These are phyloP conservation scores for Effrenium voratum DNA, from an alignment of 73 alveolate species.

Conservation along the genomic window DNA sequence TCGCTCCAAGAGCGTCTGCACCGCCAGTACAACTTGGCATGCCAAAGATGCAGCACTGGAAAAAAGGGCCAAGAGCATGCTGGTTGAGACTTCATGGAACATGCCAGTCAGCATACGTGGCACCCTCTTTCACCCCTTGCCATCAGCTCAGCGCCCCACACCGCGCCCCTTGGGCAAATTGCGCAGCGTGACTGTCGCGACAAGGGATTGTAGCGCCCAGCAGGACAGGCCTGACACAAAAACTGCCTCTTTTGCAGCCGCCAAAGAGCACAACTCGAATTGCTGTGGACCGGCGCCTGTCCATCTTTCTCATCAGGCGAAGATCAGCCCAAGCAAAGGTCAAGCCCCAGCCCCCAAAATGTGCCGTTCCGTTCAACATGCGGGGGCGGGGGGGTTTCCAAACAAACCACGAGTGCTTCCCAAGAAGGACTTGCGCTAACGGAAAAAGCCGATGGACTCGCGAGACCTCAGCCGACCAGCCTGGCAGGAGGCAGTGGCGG, in stretches of 20 bases:
- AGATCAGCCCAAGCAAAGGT: too few relatives aligned
- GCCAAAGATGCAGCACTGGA: not conserved
- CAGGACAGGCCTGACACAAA: constrained; percentile 62
- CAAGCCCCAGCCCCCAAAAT: too few relatives aligned
- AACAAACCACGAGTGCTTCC: too few relatives aligned
- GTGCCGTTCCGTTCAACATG: too few relatives aligned
- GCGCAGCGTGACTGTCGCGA: constrained; percentile 71
- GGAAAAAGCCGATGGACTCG: too few relatives aligned
- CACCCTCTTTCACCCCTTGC: not conserved
- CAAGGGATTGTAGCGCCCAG: constrained; percentile 57
- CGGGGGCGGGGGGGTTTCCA: too few relatives aligned
- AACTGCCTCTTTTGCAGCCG: too few relatives aligned
- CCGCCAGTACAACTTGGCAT: constrained; percentile 58
- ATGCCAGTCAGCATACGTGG: not conserved
- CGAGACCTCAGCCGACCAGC: too few relatives aligned
- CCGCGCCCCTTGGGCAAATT: constrained; percentile 40
- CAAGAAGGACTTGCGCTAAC: too few relatives aligned
- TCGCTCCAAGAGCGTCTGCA: constrained; percentile 34
- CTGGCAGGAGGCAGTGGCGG: constrained; percentile 60
- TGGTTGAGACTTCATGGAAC: not conserved
- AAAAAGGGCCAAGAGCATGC: not conserved
- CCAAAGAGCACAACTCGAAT: too few relatives aligned
- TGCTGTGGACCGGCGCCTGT: too few relatives aligned
- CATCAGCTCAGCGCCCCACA: not conserved
- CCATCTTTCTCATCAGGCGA: not conserved